Conservation (phyloP, 129 eudicot species). For the Chrysanthemum seticuspe region DNA sequence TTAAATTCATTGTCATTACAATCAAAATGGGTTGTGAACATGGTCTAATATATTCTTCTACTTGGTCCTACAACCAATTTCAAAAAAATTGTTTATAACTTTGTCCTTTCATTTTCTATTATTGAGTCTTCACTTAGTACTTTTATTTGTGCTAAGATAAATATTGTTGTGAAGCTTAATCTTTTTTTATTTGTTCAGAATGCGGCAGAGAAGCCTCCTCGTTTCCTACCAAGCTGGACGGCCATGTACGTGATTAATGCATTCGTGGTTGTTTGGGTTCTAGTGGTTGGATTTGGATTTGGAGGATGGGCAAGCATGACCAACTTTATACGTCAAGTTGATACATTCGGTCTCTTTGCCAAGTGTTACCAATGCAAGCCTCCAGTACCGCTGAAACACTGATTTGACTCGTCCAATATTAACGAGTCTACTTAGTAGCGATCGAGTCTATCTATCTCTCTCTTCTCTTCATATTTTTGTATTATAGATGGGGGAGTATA, state of each 20-base stretch:
- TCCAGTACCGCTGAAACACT: constrained; percentile 36
- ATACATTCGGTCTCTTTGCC: constrained; percentile 90
- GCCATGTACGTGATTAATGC: constrained; percentile 64
- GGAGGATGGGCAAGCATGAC: constrained; percentile 97
- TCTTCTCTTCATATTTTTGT: constrained; percentile 48
- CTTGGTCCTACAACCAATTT: neutral
- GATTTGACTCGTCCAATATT: constrained; percentile 25
- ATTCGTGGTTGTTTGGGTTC: constrained; percentile 68
- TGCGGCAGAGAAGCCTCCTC: constrained; percentile 87
- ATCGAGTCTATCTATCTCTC: neutral
- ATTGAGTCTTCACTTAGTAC: constrained; percentile 28
- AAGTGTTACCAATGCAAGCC: constrained; percentile 95
- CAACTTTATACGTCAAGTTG: constrained; percentile 81
- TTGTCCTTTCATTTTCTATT: constrained; percentile 15
- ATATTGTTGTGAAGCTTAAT: neutral
- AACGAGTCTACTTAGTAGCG: constrained; percentile 29
- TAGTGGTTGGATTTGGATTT: constrained; percentile 83
- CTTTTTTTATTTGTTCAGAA: constrained; percentile 42
- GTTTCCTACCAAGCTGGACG: constrained; percentile 76
- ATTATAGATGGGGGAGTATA: constrained; percentile 62
- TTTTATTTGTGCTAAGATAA: neutral
- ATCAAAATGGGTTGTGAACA: too few relatives aligned
- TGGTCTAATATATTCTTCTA: neutral
- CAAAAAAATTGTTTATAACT: neutral
- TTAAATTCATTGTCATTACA: neutral